Evolutionary conservation across 2,329 filamentous ascomycete species (phyloP).

Genomic region (Sclerotinia minor): DNA sequence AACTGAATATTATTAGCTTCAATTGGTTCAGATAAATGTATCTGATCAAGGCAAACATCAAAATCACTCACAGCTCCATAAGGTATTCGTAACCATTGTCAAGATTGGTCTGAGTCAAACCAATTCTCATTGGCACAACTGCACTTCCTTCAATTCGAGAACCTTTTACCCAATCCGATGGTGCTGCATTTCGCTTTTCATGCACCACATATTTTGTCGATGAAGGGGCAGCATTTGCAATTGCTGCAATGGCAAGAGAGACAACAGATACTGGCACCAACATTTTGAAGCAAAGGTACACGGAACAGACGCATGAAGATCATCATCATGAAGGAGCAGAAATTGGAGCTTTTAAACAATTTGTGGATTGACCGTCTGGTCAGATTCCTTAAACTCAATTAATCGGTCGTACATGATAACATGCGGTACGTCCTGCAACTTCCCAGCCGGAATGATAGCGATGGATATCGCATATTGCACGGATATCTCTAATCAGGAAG

Average conservation of each 20-base stretch:
- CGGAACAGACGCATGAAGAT: background rate
- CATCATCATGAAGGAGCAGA: background rate
- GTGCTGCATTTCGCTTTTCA: conserved; percentile 29
- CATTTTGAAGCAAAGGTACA: conserved; percentile 18
- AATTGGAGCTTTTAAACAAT: conserved; percentile 14
- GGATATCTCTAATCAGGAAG: conserved; percentile 18
- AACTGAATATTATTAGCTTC: conserved; percentile 25
- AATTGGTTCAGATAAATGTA: background rate
- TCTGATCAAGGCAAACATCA: background rate
- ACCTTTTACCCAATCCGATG: conserved; percentile 31
- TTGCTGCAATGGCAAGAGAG: conserved; percentile 25
- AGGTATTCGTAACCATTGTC: conserved; percentile 46
- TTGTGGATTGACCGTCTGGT: background rate
- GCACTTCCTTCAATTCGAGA: conserved; percentile 30
- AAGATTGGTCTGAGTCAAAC: conserved; percentile 48
- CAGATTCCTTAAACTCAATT: background rate
- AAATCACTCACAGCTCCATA: conserved; percentile 42
- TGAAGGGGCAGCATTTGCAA: conserved; percentile 27
- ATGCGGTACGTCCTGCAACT: conserved; percentile 15
- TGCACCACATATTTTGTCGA: conserved; percentile 29
- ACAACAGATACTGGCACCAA: conserved; percentile 22
- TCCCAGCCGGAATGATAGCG: conserved; percentile 5
- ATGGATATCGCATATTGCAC: conserved; percentile 8
- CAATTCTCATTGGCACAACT: conserved; percentile 48
- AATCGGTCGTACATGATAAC: background rate